Base-by-base conservation (phyloP, 116 monocot species). In the Cymodocea nodosa region DNA sequence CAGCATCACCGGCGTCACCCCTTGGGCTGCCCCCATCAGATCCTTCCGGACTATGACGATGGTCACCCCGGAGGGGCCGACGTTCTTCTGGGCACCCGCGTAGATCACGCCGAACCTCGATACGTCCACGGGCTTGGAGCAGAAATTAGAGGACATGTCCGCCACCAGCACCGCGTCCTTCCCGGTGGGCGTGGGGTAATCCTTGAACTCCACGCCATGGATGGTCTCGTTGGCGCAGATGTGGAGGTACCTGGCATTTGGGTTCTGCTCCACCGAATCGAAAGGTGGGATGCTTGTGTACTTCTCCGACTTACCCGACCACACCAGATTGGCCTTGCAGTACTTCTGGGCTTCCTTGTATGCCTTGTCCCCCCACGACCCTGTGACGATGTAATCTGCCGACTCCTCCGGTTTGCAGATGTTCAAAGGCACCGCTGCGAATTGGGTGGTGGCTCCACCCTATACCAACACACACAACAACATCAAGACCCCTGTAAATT, bases 71-170 rank as follows among this genome's bases (percentile, higher is more conserved):
- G 98, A 88, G 0, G 98, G 98, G 1, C 98, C 98, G 14, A 98
- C 84, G 56, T 98, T 98, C 92, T 98, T 98, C 82, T 98, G 98
- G 22, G 92, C 98, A 3, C 98, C 98, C 3, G 98, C 98, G 44
- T 98, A 98, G 78, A 98, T 98, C 59, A 86, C 4, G 0, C 89
- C 92, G 36, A 98, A 98, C 23, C 79, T 83, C 10, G 98, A 92
- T 15, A 98, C 98, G 49, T 89, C 98, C 6, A 89, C 98, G 6
- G 92, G 98, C 71, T 98, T 98, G 35, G 98, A 98, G 69, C 92
- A 98, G 82, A 98, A 98, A 59, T 98, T 92, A 6, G 98, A 98
- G 6, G 98, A 98, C 98, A 98, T 98, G 67, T 98, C 98, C 23
- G 98, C 98, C 9, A 98, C 82, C 73, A 98, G 64, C 65, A 90